Conservation (phyloP, 2,329 filamentous ascomycete genomes). For the Penicillium paneum region DNA sequence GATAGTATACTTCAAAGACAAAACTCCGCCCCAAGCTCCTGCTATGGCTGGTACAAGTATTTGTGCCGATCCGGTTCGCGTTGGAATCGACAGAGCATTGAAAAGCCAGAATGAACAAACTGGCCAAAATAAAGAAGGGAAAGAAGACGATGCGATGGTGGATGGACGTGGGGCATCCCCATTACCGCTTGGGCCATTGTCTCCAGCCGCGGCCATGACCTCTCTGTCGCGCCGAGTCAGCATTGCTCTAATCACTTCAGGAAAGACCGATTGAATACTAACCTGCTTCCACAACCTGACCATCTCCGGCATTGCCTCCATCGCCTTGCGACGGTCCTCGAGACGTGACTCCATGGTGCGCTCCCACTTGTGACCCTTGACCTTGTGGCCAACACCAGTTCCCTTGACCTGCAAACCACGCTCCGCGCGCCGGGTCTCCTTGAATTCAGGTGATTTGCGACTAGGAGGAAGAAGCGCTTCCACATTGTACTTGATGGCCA, state of each 20-base stretch:
- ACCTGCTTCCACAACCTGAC: conserved; percentile 93
- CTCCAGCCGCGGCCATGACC: conserved; percentile 72
- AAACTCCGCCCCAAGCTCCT: conserved; percentile 25
- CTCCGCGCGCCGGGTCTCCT: conserved; percentile 69
- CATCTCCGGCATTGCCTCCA: conserved; percentile 90
- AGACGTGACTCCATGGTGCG: conserved; percentile 77
- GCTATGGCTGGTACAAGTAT: conserved; percentile 23
- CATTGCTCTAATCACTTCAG: conserved; percentile 3
- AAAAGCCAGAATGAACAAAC: conserved; percentile 8
- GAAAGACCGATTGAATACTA: conserved; percentile 35
- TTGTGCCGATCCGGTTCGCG: conserved; percentile 6
- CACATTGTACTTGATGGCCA: conserved; percentile 74
- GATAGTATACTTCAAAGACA: conserved; percentile 16
- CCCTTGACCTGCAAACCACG: conserved; percentile 82
- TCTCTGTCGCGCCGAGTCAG: conserved; percentile 50
- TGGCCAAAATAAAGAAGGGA: conserved; percentile 15
- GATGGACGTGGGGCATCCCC: not conserved
- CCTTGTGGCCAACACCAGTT: conserved; percentile 84
- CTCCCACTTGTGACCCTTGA: conserved; percentile 95
- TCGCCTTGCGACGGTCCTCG: conserved; percentile 84
- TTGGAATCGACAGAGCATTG: conserved; percentile 4
- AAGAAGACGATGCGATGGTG: conserved; percentile 8
- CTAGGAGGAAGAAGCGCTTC: conserved; percentile 76
- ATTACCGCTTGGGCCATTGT: conserved; percentile 62
- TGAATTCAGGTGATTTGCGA: conserved; percentile 67